These are phyloP conservation scores for Leptographium radiaticola DNA, from an alignment of 2,329 filamentous ascomycete species.

Conservation along the genomic window DNA sequence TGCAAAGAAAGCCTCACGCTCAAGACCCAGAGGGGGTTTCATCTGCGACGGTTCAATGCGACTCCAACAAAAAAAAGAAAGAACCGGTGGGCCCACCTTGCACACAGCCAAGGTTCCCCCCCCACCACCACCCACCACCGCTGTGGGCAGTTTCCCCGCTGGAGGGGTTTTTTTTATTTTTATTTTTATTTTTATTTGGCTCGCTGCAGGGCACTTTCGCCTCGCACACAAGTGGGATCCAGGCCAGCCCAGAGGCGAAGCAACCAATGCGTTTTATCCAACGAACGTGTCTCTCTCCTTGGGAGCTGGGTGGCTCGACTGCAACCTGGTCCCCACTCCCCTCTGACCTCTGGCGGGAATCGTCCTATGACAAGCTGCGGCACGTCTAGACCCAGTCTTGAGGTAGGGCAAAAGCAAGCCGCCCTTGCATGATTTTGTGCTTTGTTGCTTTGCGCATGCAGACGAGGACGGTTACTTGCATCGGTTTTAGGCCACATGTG, in stretches of 20 bases:
- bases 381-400: background rate
- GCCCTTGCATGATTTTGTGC: background rate
- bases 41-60: conserved; percentile 5
- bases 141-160: background rate
- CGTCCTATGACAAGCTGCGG: background rate
- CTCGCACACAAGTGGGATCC: too few species aligned
- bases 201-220: background rate
- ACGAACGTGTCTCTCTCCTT: too few species aligned
- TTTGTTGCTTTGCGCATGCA: background rate
- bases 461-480: background rate
- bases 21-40: conserved; percentile 8
- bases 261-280: background rate
- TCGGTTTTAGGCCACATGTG: background rate
- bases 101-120: background rate
- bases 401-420: background rate
- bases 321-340: too few species aligned
- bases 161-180: background rate
- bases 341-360: too few species aligned
- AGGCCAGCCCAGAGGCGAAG: background rate
- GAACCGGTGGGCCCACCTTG: conserved; percentile 7
- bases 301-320: too few species aligned
- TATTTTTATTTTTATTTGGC: background rate
- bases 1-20: background rate
- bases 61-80: background rate
- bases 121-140: background rate